Percentiles rank a stretch among this genome's conserved stretches.
These are phyloP conservation scores for Hericium coralloides DNA, from an alignment of 768 basidiomycete genomes.

Conservation along the genomic window DNA sequence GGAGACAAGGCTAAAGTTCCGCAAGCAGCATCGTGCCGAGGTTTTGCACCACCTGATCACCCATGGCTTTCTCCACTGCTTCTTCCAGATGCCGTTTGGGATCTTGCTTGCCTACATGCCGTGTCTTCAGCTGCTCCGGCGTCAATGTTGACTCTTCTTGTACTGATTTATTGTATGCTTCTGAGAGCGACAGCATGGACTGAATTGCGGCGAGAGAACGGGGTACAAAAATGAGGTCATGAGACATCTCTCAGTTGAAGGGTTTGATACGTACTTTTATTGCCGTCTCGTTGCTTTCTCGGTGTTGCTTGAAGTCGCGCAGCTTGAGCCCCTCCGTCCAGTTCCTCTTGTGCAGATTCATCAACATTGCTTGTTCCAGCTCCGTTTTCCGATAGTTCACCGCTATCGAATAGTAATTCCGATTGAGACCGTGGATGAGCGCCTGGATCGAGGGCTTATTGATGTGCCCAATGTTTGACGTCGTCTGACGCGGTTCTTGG, in stretches of 20 bases:
- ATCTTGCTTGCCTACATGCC: constrained; percentile 96
- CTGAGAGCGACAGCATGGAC: constrained; percentile 90
- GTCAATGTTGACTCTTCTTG: constrained; percentile 97
- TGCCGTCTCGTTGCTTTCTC: constrained; percentile 82
- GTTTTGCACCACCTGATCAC: constrained; percentile 93
- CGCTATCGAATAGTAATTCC: constrained; percentile 96
- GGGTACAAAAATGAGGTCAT: neutral
- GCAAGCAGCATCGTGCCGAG: constrained; percentile 91
- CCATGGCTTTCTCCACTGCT: constrained; percentile 96
- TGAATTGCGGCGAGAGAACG: constrained; percentile 22
- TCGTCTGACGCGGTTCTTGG: constrained; percentile 93
- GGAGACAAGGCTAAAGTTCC: constrained; percentile 50
- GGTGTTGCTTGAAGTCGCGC: constrained; percentile 83
- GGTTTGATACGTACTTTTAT: constrained; percentile 66
- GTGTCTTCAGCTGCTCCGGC: constrained; percentile 88
- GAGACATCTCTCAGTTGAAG: constrained; percentile 4
- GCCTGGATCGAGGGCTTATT: constrained; percentile 99
- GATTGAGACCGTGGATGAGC: constrained; percentile 93
- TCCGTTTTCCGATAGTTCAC: constrained; percentile 99
- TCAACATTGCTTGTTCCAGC: constrained; percentile 95
- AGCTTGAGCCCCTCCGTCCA: constrained; percentile 97
- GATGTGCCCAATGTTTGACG: constrained; percentile 96
- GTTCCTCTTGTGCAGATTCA: constrained; percentile 98
- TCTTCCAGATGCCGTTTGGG: constrained; percentile 98
- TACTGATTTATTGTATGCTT: constrained; percentile 95